phyloP scores from a whole-genome alignment of 2,329 filamentous ascomycete genomes.

The Lomentospora prolificans region DNA sequence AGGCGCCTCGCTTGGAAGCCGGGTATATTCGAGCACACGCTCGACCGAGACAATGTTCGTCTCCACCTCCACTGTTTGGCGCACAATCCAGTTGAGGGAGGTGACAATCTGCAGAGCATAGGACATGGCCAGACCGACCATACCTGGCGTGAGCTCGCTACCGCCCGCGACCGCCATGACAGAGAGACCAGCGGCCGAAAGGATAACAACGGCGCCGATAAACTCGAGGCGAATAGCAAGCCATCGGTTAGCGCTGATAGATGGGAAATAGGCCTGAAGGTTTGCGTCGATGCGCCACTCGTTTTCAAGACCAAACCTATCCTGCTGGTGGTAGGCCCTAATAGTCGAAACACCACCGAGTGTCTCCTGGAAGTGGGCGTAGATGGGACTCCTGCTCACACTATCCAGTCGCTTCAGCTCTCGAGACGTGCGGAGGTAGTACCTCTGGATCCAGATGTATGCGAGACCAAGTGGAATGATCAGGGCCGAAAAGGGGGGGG shows the following conservation, averaged over 20 bases:
- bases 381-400: conserved; percentile 90
- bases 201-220: conserved; percentile 87
- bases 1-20: conserved; percentile 82
- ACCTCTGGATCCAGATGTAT: conserved; percentile 91
- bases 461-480: conserved; percentile 72
- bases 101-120: conserved; percentile 96
- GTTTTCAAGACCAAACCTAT: conserved; percentile 83
- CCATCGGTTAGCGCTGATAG: conserved; percentile 90
- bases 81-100: conserved; percentile 97
- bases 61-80: conserved; percentile 98
- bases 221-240: conserved; percentile 91
- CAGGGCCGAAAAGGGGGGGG: conserved; percentile 68
- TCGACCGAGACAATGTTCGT: conserved; percentile 99
- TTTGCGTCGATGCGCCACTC: conserved; percentile 97
- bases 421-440: conserved; percentile 91
- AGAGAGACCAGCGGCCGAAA: conserved; percentile 72
- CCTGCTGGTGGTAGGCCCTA: conserved; percentile 82
- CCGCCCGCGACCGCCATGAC: conserved; percentile 69
- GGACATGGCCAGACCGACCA: conserved; percentile 90
- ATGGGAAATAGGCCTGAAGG: conserved; percentile 87
- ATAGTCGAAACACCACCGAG: conserved; percentile 91
- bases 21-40: conserved; percentile 90
- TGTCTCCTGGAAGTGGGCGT: conserved; percentile 96
- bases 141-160: conserved; percentile 55
- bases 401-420: conserved; percentile 95